Evolutionary conservation across 2,329 filamentous ascomycete species (phyloP).

Genomic region (Talaromyces sp.): DNA sequence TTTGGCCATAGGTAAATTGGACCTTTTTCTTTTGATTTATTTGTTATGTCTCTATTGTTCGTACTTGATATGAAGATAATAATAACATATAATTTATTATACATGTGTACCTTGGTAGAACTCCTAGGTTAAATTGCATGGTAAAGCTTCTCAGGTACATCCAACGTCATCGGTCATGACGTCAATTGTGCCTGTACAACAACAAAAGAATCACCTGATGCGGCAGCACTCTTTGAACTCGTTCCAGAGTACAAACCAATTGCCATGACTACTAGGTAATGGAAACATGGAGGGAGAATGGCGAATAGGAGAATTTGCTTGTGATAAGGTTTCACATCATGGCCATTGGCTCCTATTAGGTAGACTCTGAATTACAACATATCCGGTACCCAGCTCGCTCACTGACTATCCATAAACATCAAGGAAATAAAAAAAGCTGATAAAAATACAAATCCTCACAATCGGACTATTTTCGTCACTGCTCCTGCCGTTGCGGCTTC

Average conservation of each 20-base stretch:
- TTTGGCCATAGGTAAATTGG: not conserved
- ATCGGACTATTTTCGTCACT: not conserved
- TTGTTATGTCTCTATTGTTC: not conserved
- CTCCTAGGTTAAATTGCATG: not conserved
- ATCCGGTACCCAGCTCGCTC: not conserved
- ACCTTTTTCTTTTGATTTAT: too few relatives aligned
- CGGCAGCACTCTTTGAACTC: not conserved
- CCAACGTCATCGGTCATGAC: not conserved
- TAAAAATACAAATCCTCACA: not conserved
- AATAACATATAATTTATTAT: not conserved
- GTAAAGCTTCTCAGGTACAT: not conserved
- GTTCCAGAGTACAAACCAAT: not conserved
- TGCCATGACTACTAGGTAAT: not conserved
- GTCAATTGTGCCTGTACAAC: conserved; percentile 3
- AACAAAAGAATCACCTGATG: not conserved
- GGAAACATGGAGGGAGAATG: not conserved
- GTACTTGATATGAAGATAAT: not conserved
- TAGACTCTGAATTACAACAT: not conserved
- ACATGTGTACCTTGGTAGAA: not conserved
- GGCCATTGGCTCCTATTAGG: too few relatives aligned
- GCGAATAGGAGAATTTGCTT: not conserved
- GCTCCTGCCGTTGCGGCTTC: not conserved
- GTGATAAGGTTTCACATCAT: not conserved
- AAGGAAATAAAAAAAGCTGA: not conserved
- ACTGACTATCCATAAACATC: not conserved